Base-by-base conservation (phyloP, 495 filamentous ascomycete species). In the Hypoxylon trugodes region DNA sequence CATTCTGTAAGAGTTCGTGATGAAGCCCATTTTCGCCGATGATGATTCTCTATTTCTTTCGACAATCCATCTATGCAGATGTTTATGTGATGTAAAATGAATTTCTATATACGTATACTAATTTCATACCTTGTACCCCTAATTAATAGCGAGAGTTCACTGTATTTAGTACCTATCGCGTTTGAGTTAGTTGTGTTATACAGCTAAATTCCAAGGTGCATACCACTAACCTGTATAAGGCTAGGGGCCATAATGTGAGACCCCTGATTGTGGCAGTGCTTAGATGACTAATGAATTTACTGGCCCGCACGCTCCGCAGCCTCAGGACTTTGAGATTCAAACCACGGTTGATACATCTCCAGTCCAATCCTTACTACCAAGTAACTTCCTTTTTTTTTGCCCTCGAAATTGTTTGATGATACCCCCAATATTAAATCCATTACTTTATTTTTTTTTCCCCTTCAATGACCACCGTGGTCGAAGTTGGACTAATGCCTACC, bases 201-300 rank as follows among this genome's bases (percentile, higher is more conserved):
- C n/a, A n/a, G n/a, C n/a, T n/a, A n/a, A n/a, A n/a, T n/a, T n/a
- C n/a, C n/a, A n/a, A n/a, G n/a, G n/a, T n/a, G n/a, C n/a, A n/a
- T n/a, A n/a, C n/a, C n/a, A n/a, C n/a, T n/a, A n/a, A n/a, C n/a
- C n/a, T n/a, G n/a, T n/a, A n/a, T n/a, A n/a, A n/a, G n/a, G n/a
- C n/a, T n/a, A n/a, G n/a, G n/a, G n/a, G n/a, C n/a, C n/a, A n/a
- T n/a, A n/a, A n/a, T n/a, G n/a, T 35, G 9, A 4, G 37, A 12
- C 58, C 59, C 68, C 68, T 70, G 68, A 70, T 49, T 70, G 68
- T 70, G 69, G 69, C 65, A 61, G 65, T 71, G 65, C 54, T 59
- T 2, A 18, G 47, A 59, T 63, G 60, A 53, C 49, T 54, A 54
- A 56, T n/a, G 25, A 4, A n/a, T n/a, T n/a, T n/a, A n/a, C 2